Base-by-base conservation (phyloP, 306 rosid genomes). In the apple (Malus domestica) region DNA sequence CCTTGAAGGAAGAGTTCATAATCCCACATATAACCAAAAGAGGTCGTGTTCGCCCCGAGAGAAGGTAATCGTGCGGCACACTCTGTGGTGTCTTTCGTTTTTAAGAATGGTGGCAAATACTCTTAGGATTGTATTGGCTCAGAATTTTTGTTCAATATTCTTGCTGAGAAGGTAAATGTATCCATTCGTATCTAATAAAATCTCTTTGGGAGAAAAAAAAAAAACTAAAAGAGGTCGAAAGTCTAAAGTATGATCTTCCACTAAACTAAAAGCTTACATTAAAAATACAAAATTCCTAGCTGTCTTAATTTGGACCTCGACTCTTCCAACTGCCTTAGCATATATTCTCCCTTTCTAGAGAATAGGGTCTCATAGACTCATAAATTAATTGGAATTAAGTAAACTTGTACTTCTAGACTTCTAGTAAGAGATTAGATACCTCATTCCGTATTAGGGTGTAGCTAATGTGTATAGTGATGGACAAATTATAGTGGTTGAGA, bases 401-500 rank as follows among this genome's bases (percentile, higher is more conserved):
- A 49, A 27, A 29, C 27, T 8, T 15, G 55, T 20, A 49, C 20
- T 49, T 14, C 16, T 46, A 49, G 8, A 49, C 25, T 76, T 61
- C 18, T 61, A 5, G 10, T 12, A 25, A 61, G 70, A 59, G 79
- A 72, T 81, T 75, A 77, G 62, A 44, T 38, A 74, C 16, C 64
- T 60, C 77, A 62, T 73, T 73, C 57, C 76, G 27, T 58, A 58
- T 58, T 52, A 22, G 30, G 16, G 27, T 22, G 61, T 35, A 22
- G 2, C 64, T 70, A 13, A 44, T 65, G 35, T 51, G 73, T 23
- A 49, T 22, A 35, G 68, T 14, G 45, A 44, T 57, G 71, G 63
- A 70, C 59, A 77, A 85, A 38, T 75, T 70, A 67, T 77, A 88
- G 88, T 90, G 89, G 89, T 82, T 85, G 74, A 78, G 77, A 38